phyloP scores from a whole-genome alignment of 2,329 filamentous ascomycete species.

The Exophiala viscosa region DNA sequence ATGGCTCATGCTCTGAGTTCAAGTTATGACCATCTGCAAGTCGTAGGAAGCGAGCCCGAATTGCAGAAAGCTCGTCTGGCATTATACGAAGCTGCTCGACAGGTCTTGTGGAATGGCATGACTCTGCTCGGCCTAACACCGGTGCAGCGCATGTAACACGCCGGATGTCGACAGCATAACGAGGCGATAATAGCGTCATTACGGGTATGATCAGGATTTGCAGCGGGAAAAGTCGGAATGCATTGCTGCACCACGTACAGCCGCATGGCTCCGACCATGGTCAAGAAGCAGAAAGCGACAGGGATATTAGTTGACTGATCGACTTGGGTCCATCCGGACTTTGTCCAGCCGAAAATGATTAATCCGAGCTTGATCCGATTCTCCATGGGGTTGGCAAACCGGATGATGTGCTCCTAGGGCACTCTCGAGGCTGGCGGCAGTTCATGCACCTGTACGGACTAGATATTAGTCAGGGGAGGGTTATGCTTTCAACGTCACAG shows the following conservation, averaged over 20 bases:
- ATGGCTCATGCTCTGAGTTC: conserved; percentile 61
- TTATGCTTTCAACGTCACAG: conserved; percentile 8
- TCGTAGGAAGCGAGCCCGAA: conserved; percentile 57
- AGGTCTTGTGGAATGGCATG: conserved; percentile 65
- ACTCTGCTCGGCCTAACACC: conserved; percentile 62
- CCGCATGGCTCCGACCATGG: too few relatives aligned
- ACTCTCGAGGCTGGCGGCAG: conserved; percentile 2
- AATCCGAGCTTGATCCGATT: too few relatives aligned
- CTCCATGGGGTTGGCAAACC: too few relatives aligned
- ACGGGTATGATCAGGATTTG: conserved; percentile 8
- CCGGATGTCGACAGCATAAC: background rate
- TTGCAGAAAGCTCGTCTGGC: conserved; percentile 58
- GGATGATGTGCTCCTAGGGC: background rate
- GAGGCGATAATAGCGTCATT: conserved; percentile 1
- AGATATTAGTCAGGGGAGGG: conserved; percentile 19
- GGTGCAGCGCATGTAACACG: conserved; percentile 47
- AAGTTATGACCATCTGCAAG: conserved; percentile 61
- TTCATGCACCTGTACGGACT: conserved; percentile 5
- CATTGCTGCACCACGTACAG: background rate
- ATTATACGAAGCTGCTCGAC: conserved; percentile 59
- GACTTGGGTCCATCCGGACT: too few relatives aligned
- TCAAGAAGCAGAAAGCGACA: too few relatives aligned
- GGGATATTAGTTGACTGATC: too few relatives aligned
- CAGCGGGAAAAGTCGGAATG: conserved; percentile 15
- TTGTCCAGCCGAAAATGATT: too few relatives aligned